Evolutionary conservation across 108 stramenopile genomes (phyloP), one percentile per base, ranked within the genome.

Genomic region (Nannochloropsis salina): DNA sequence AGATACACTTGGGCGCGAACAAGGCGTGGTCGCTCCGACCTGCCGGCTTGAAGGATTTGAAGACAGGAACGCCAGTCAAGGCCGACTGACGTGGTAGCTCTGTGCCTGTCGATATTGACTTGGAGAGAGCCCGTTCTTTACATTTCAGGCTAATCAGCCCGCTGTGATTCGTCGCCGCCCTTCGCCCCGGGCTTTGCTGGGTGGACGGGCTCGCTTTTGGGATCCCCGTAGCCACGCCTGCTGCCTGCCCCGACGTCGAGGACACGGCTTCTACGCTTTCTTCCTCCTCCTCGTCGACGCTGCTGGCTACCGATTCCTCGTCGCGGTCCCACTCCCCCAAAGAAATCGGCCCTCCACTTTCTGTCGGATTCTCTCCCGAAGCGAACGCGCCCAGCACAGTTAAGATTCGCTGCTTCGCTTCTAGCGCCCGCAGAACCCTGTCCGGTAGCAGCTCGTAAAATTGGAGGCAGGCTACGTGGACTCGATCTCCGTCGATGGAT

Each of bases 1-100:
- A 90, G 44, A 91, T 90, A 41, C 86, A 86, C 89, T 90, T 90
- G 44, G 91, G 91, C 61, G 89, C 89, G 42, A 89, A 89, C 31
- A 89, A 61, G 61, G 85, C 86, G 31, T 47, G 6, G n/a, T 4
- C 61, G 8, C 8, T 74, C 61, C 61, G 61, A 74, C n/a, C 61
- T n/a, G 61, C 15, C 31, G 31, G 31, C 31, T 31, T 31, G 31
- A 31, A 31, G 31, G 31, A 31, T 31, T 31, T 31, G 31, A 1
- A 31, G 31, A 31, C 31, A 31, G 31, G 31, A 31, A 31, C 31
- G 31, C 31, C 31, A 31, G 31, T 31, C 31, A 31, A 31, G n/a
- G 6, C 1, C 20, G 6, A n/a, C 20, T 15, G 15, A 74, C 2
- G 15, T 8, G 15, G 61, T 15, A 74, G 0, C 20, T 15, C 61